Percentiles rank a stretch among this genome's conserved stretches.
Conservation (phyloP, 495 filamentous ascomycete genomes). For the Aspergillus kassunensis region DNA sequence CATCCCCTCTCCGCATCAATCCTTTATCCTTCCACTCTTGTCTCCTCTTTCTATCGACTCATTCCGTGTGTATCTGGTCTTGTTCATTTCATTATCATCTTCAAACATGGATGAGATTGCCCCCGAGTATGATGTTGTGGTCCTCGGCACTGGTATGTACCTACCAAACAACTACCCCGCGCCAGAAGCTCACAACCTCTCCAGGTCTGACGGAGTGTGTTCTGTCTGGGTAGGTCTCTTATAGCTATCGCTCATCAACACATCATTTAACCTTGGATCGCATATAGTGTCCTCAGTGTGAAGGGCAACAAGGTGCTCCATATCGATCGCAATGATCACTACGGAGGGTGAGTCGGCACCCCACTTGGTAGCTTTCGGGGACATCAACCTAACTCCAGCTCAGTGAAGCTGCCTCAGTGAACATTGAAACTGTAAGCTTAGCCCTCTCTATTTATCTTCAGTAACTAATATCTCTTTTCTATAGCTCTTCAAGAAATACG, state of each 20-base stretch:
- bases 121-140: constrained; percentile 95
- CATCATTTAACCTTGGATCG: constrained; percentile 2
- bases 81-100: constrained; percentile 14
- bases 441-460: not conserved
- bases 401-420: constrained; percentile 90
- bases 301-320: constrained; percentile 99
- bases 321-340: constrained; percentile 98
- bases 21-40: constrained; percentile 8
- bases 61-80: constrained; percentile 17
- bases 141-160: constrained; percentile 86
- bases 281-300: constrained; percentile 81
- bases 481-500: constrained; percentile 93
- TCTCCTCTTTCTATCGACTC: constrained; percentile 1
- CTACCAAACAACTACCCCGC: constrained; percentile 39
- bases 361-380: constrained; percentile 9
- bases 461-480: constrained; percentile 19
- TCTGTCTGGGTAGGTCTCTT: constrained; percentile 75
- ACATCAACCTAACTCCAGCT: constrained; percentile 30
- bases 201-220: constrained; percentile 97
- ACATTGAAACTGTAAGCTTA: constrained; percentile 76
- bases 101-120: constrained; percentile 89
- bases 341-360: constrained; percentile 75
- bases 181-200: constrained; percentile 29
- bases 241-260: not conserved
- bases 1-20: constrained; percentile 19